Conservation (phyloP, 139 green algal genomes). For the Haematococcus sp. region DNA sequence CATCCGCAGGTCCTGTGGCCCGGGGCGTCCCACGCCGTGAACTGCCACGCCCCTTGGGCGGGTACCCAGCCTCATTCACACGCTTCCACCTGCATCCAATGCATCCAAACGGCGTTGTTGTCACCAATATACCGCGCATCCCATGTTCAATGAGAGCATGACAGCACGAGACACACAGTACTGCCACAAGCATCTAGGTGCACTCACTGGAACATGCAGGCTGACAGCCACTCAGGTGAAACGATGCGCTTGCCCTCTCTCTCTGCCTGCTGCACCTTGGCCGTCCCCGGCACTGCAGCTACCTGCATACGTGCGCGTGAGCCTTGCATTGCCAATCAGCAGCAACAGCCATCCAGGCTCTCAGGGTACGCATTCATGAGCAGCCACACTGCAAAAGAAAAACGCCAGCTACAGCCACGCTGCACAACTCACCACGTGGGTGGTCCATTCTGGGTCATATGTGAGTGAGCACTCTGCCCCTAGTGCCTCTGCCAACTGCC, state of each 20-base stretch:
- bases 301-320: conserved; percentile 5
- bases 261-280: conserved; percentile 18
- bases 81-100: no score
- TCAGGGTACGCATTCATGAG: not conserved
- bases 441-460: conserved; percentile 15
- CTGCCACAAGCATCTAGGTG: no score
- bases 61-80: no score
- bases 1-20: no score
- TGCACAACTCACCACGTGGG: conserved; percentile 11
- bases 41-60: no score
- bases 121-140: no score
- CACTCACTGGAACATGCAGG: conserved; percentile 6
- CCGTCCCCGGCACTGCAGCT: conserved; percentile 23
- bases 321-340: not conserved
- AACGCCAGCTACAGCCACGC: no score
- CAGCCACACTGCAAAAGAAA: no score
- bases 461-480: conserved; percentile 54
- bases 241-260: conserved; percentile 12
- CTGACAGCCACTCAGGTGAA: conserved; percentile 8
- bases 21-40: no score
- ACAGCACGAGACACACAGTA: no score
- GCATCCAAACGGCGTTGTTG: no score
- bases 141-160: no score
- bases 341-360: not conserved
- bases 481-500: conserved; percentile 68